Base-by-base conservation (phyloP, 352 stramenopile species). In the Phytophthora pseudosyringae region DNA sequence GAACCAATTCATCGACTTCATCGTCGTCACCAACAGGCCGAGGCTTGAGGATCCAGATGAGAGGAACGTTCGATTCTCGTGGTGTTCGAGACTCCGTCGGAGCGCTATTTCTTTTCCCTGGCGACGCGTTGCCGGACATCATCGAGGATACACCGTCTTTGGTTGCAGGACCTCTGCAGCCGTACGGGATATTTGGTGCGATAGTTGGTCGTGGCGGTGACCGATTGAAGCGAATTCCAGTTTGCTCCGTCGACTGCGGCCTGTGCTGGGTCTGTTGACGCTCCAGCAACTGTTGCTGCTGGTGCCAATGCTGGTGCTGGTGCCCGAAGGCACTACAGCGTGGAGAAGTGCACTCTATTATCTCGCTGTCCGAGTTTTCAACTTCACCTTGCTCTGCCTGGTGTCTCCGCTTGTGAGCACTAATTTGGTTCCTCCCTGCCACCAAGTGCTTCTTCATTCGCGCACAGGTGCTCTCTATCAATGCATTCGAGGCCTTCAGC, bases 401-500 rank as follows among this genome's bases (percentile, higher is more conserved):
- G 6, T 84, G 47, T 15, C 54, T 69, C 16, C 73, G 63, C 67
- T 88, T 88, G 55, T 92, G 81, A 15, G 59, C 62, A 28, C 82
- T 71, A 7, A 92, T 62, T 11, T 89, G 78, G 62, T 81, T 81
- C 38, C 81, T 79, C 7, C 76, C 80, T 5, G 47, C 44, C 2
- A 44, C 39, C 8, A 93, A 53, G 3, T 76, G 68, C 49, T 89
- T 78, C 57, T 88, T 85, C 75, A 93, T 84, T 25, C 79, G 76
- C n/a, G 56, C 66, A 28, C 79, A 86, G 3, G 80, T 89, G 52
- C 48, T 76, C 32, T 88, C 76, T 16, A 91, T 70, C 35, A 83
- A 44, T 11, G 75, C 69, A 31, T 86, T 84, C 11, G 77, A 86
- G 11, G 64, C 77, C 54, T 79, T 79, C 9, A 93, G 64, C 28